Evolutionary conservation across 2,329 filamentous ascomycete genomes (phyloP), one percentile per base, ranked within the genome.

Genomic region (Botrytis hyacinthi): DNA sequence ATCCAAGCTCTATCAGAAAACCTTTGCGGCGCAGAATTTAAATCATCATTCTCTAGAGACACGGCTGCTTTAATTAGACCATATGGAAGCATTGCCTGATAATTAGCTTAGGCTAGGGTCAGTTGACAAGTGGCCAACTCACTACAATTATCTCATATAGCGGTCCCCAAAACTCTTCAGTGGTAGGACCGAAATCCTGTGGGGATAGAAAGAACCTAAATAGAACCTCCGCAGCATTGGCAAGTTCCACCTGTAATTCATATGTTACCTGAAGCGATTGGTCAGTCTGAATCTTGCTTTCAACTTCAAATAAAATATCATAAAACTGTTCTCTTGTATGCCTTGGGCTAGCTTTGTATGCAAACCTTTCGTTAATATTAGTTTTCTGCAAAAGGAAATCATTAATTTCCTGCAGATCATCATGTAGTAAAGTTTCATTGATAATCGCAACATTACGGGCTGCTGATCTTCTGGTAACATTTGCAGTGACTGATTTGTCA

Each of bases 101-200:
- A 16, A 61, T 71, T 51, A 71, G 57, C 68, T 40, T 22, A 29
- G 12, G 18, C 3, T n/a, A 20, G 1, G 46, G 2, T 48, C 6
- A 29, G 6, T 16, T 20, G 42, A 61, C 3, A n/a, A 20, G n/a
- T 12, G 46, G 35, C 14, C 1, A 40, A 72, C 79, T 76, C 76
- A 83, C 82, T 51, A 73, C 61, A 7, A 83, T 74, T 8, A 82
- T 37, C 3, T 70, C 73, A 72, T 78, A 78, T 0, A 84, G 57
- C n/a, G 84, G 82, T 2, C 84, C 85, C 85, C 84, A 86, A 71
- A 82, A 86, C 71, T 84, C 85, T 8, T 75, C 73, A 1, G 80
- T 80, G 4, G 83, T 86, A 0, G 83, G 81, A 0, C 81, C 82
- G 14, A 82, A 76, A 35, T 82, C 81, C 1, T 78, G 73, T 0